These are phyloP conservation scores for Aspergillus persii DNA, from an alignment of 2,329 filamentous ascomycete species.

Conservation along the genomic window DNA sequence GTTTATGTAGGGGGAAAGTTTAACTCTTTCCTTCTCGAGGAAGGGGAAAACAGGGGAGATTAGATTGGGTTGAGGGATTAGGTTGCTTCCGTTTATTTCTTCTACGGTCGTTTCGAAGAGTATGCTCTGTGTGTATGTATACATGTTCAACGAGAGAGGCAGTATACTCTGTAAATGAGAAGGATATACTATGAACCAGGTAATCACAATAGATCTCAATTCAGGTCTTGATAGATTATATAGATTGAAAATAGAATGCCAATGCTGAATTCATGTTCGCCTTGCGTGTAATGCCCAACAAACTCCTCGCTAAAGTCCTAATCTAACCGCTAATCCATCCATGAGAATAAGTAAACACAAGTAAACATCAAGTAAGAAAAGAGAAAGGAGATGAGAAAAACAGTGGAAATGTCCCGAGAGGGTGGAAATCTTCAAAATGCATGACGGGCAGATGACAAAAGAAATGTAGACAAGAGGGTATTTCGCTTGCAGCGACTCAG, in stretches of 20 bases:
- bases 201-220: too few species aligned
- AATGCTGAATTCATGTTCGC: background rate
- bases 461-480: constrained; percentile 9
- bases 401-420: constrained; percentile 3
- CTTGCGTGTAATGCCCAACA: constrained; percentile 6
- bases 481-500: constrained; percentile 7
- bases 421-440: background rate
- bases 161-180: too few species aligned
- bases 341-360: background rate
- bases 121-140: too few species aligned
- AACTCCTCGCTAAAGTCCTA: constrained; percentile 11
- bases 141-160: background rate
- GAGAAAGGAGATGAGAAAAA: background rate
- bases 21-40: background rate
- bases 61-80: background rate
- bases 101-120: background rate
- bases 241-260: background rate
- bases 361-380: background rate
- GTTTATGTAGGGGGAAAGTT: background rate
- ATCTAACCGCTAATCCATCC: background rate
- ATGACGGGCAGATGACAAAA: constrained; percentile 5
- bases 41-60: background rate
- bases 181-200: too few species aligned
- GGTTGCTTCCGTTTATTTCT: background rate
- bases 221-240: background rate